phyloP scores from a whole-genome alignment of 306 rosid genomes.

The Echinosophora koreensis region DNA sequence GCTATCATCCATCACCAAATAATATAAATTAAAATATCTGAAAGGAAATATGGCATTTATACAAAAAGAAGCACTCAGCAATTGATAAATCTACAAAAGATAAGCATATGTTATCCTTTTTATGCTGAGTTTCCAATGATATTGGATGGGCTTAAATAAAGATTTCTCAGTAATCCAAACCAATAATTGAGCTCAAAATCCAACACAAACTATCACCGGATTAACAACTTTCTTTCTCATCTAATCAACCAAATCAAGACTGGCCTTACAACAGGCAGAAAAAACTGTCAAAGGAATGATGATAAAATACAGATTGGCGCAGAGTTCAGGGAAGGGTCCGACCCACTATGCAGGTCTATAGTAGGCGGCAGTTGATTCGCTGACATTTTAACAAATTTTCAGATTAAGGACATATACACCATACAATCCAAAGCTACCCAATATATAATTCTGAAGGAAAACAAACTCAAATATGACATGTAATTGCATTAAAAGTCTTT shows the following conservation, averaged over 20 bases:
- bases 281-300: slow-evolving; percentile 4
- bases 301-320: background rate
- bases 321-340: too few relatives aligned
- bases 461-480: slow-evolving; percentile 6
- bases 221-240: background rate
- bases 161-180: background rate
- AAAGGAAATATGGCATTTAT: background rate
- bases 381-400: background rate
- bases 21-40: background rate
- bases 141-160: background rate
- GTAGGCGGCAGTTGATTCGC: background rate
- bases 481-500: background rate
- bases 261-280: background rate
- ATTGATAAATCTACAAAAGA: slow-evolving; percentile 10
- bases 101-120: background rate
- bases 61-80: slow-evolving; percentile 14
- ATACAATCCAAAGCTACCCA: background rate
- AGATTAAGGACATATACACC: background rate
- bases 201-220: background rate
- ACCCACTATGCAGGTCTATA: too few relatives aligned
- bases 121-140: background rate
- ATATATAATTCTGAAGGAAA: background rate
- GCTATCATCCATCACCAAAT: background rate
- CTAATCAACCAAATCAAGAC: slow-evolving; percentile 38
- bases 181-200: slow-evolving; percentile 9